Base-by-base conservation (phyloP, 331 rosid genomes). In the Telfairia occidentalis region DNA sequence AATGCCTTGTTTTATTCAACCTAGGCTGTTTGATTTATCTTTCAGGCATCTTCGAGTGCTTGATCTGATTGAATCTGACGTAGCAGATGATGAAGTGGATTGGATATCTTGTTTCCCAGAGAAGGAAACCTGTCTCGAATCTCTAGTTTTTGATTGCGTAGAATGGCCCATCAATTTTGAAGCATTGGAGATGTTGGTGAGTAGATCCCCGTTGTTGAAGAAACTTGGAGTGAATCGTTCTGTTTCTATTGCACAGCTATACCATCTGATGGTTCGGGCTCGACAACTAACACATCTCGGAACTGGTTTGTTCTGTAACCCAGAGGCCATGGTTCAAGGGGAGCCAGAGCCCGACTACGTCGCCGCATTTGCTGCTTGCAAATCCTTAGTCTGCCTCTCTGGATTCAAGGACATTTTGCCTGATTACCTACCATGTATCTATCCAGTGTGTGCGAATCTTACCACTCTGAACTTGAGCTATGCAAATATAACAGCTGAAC, bases 21-120 rank as follows among this genome's bases (percentile, higher is more conserved):
- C 49, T 48, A 65, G 74, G 74, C 74, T 50, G 46, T 18, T 85
- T 35, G 65, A 71, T 55, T 38, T 78, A 50, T 60, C 64, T 78
- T 80, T 73, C 89, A 92, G 98, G 71, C 80, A 79, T 79, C 87
- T 90, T 49, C 89, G 89, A 82, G 97, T 90, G 79, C 89, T 92
- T 77, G 98, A 92, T 73, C 89, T 92, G 78, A 87, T 88, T 65
- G 97, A 90, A 52, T 82, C 89, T 34, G 92, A 85, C 42, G 86
- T 92, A 53, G n/a, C 21, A 1, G 96, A 89, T 19, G 88, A 85
- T 35, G 98, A 85, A 3, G 86, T 89, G 65, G 97, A 92, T 76
- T 92, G 97, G 96, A 75, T 90, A 74, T 84, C 85, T 19, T 87
- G 79, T 85, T 92, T 92, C 81, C 94, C 96, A 2, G 97, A 86